A percentile compares a stretch with the other conserved stretches of the same genome.
Evolutionary conservation across 257 asterid species (phyloP).

Genomic region (Ilex aquifolium): DNA sequence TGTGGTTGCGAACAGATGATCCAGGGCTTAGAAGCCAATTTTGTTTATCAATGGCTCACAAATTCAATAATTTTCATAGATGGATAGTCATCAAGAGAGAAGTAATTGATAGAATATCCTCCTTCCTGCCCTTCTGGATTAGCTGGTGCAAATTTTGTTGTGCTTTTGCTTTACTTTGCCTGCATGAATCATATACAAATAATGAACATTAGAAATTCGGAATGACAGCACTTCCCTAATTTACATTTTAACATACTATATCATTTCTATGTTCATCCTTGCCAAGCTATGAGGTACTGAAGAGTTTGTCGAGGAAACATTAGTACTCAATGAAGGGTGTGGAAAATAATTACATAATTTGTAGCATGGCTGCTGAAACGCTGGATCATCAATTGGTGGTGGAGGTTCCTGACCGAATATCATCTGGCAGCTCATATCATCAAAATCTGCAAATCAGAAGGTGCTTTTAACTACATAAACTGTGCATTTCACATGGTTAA

Average conservation of each 20-base stretch:
- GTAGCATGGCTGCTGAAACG: conserved; percentile 71
- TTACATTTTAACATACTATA: neutral
- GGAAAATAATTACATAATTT: conserved; percentile 48
- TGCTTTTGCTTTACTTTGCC: conserved; percentile 52
- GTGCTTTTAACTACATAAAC: too few relatives aligned
- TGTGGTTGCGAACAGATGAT: too few relatives aligned
- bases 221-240: neutral
- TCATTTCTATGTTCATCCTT: too few relatives aligned
- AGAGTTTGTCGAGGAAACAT: too few relatives aligned
- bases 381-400: conserved; percentile 53
- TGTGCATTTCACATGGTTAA: too few relatives aligned
- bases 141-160: conserved; percentile 39
- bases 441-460: conserved; percentile 58
- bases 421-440: conserved; percentile 95
- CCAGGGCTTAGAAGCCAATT: too few relatives aligned
- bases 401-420: conserved; percentile 86
- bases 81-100: too few relatives aligned
- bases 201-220: conserved; percentile 1
- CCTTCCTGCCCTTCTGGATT: conserved; percentile 1
- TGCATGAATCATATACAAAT: conserved; percentile 23
- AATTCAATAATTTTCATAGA: too few relatives aligned
- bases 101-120: too few relatives aligned
- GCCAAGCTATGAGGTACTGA: too few relatives aligned
- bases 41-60: too few relatives aligned
- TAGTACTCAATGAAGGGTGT: neutral